Evolutionary conservation across 179 eudicot genomes (phyloP).

Genomic region (Kewa caespitosa): DNA sequence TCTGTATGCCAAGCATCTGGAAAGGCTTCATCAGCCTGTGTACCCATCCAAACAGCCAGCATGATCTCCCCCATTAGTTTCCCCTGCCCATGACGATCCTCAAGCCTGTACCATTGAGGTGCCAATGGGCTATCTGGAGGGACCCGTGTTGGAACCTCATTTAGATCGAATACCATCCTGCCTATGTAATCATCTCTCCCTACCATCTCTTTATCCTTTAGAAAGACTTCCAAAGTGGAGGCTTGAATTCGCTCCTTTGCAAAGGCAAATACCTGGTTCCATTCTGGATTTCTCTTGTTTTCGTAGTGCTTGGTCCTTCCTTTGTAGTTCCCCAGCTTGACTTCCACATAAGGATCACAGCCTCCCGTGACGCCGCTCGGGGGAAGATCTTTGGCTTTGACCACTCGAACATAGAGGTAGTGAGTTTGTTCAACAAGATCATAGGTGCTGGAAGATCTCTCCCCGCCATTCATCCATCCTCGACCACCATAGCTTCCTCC

Average conservation of each 20-base stretch:
- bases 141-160: conserved; percentile 39
- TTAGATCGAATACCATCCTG: conserved; percentile 36
- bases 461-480: conserved; percentile 38
- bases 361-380: conserved; percentile 29
- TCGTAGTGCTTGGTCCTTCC: conserved; percentile 38
- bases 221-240: conserved; percentile 33
- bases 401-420: conserved; percentile 43
- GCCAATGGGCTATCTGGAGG: conserved; percentile 47
- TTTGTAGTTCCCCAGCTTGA: conserved; percentile 43
- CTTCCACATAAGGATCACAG: conserved; percentile 42
- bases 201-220: conserved; percentile 38
- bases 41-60: conserved; percentile 46
- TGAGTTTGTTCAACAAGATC: conserved; percentile 43
- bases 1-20: conserved; percentile 46
- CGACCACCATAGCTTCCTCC: conserved; percentile 34
- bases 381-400: conserved; percentile 38
- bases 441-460: conserved; percentile 28
- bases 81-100: conserved; percentile 40
- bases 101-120: conserved; percentile 43
- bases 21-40: conserved; percentile 46
- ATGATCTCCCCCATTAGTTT: conserved; percentile 38
- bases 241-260: conserved; percentile 40
- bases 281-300: conserved; percentile 40
- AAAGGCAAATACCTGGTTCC: conserved; percentile 43
- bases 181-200: conserved; percentile 40